Conservation (phyloP, 139 green algal species). For the Tetraselmis striata region DNA sequence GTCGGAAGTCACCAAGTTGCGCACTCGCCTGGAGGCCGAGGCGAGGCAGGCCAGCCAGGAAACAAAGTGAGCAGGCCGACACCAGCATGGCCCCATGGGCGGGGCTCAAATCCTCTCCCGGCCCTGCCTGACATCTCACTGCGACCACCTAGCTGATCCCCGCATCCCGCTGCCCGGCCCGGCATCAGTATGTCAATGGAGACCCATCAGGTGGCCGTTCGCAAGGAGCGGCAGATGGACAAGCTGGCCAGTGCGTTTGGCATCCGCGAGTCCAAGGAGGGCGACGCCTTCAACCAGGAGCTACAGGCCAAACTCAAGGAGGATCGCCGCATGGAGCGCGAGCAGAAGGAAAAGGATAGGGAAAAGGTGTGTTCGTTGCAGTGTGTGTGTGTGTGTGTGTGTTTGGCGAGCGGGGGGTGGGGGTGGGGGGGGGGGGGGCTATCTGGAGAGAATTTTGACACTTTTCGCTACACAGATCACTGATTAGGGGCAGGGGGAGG, state of each 20-base stretch:
- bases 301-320: conserved; percentile 26
- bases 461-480: too few species aligned
- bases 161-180: too few species aligned
- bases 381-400: not conserved
- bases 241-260: conserved; percentile 58
- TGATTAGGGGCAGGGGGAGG: conserved; percentile 16
- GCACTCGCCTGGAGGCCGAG: too few species aligned
- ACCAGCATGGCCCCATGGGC: too few species aligned
- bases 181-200: conserved; percentile 34
- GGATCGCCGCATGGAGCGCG: not conserved
- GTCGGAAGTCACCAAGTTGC: too few species aligned
- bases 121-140: too few species aligned
- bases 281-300: conserved; percentile 87
- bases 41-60: too few species aligned
- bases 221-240: conserved; percentile 81
- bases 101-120: too few species aligned
- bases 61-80: too few species aligned
- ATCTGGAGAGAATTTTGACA: too few species aligned
- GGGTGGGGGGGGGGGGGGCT: conserved; percentile 31
- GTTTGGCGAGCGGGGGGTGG: conserved; percentile 21
- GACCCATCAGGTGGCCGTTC: conserved; percentile 70
- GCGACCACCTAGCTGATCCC: too few species aligned
- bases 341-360: not conserved
- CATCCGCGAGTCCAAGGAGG: conserved; percentile 59
- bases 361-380: not conserved